phyloP scores from a whole-genome alignment of 2,329 filamentous ascomycete species.

The Colletotrichum zoysiae region DNA sequence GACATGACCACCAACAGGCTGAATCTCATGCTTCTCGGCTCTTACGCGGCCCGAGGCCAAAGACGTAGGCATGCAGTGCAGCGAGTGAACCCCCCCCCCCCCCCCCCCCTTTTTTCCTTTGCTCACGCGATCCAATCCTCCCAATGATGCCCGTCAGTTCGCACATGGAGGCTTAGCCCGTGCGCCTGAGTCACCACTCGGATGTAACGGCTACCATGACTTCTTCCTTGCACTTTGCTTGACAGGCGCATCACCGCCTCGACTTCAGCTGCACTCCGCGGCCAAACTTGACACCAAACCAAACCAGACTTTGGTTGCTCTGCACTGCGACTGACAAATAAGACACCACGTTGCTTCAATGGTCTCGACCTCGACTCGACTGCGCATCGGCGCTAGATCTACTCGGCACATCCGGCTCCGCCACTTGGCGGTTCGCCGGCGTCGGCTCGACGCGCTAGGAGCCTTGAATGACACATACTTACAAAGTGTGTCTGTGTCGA shows the following conservation, averaged over 20 bases:
- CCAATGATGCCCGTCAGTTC: not conserved
- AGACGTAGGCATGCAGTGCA: constrained; percentile 11
- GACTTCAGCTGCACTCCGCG: not conserved
- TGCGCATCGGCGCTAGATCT: constrained; percentile 32
- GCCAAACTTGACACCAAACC: not conserved
- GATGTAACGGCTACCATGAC: constrained; percentile 7
- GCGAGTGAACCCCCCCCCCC: not conserved
- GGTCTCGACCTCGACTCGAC: not conserved
- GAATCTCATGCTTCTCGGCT: not conserved
- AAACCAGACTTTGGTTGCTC: not conserved
- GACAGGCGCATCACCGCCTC: constrained; percentile 15
- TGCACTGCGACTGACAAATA: constrained; percentile 24
- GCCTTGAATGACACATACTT: constrained; percentile 3
- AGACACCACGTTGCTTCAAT: not conserved
- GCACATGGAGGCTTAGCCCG: constrained; percentile 29
- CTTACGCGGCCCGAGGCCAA: constrained; percentile 12
- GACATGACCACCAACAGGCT: no score
- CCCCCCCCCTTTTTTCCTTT: not conserved
- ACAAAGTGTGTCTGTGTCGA: not conserved
- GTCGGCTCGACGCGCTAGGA: constrained; percentile 18
- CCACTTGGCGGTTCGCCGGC: constrained; percentile 29
- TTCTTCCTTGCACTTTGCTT: constrained; percentile 15
- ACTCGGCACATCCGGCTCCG: constrained; percentile 13
- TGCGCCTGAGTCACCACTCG: constrained; percentile 26
- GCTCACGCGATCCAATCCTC: not conserved